phyloP scores from a whole-genome alignment of 306 rosid genomes.

The Ziziphus jujuba region DNA sequence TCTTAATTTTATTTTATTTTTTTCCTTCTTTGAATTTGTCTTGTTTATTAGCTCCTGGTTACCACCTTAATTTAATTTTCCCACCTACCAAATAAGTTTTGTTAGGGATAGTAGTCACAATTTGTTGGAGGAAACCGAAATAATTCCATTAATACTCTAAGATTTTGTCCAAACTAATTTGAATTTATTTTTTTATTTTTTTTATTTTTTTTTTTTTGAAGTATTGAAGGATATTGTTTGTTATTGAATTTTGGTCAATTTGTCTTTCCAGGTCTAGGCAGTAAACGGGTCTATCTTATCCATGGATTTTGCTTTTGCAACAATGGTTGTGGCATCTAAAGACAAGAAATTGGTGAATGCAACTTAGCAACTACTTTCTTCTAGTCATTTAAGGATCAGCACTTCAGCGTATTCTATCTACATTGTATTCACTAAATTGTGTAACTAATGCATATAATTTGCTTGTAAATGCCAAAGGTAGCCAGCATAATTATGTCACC shows the following conservation, averaged over 20 bases:
- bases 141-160: background rate
- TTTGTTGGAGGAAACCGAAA: background rate
- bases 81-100: background rate
- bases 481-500: conserved; percentile 1
- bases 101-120: background rate
- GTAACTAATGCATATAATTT: conserved; percentile 3
- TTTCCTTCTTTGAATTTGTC: background rate
- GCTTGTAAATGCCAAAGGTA: conserved; percentile 4
- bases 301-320: conserved; percentile 43
- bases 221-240: background rate
- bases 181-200: too few relatives aligned
- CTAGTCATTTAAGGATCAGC: conserved; percentile 82
- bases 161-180: conserved; percentile 1
- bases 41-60: background rate
- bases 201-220: too few relatives aligned
- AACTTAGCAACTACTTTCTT: conserved; percentile 79
- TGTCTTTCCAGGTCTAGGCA: background rate
- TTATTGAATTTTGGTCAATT: background rate
- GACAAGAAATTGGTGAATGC: conserved; percentile 80
- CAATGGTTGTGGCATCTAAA: conserved; percentile 92
- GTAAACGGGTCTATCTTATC: conserved; percentile 6
- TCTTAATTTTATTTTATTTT: too few relatives aligned
- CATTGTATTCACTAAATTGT: conserved; percentile 14
- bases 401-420: conserved; percentile 74
- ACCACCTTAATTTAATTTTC: background rate